These are phyloP conservation scores for Symbiodinium natans DNA, from an alignment of 73 alveolate species.

Conservation along the genomic window DNA sequence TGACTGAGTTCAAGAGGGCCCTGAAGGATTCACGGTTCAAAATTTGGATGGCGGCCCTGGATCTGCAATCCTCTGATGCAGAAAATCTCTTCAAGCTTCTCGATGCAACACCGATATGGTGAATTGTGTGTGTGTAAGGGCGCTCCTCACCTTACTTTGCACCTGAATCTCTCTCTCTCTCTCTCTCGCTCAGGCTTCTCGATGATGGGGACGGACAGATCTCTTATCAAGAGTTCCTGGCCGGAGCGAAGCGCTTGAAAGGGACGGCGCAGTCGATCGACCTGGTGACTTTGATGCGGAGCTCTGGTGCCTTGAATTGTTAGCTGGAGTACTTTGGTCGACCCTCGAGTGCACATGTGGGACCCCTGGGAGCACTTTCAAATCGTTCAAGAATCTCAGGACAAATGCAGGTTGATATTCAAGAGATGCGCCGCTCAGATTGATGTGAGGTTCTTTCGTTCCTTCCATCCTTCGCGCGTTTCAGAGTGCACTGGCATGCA, in stretches of 20 bases:
- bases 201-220: slow-evolving; percentile 67
- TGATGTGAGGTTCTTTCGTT: not conserved
- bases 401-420: not conserved
- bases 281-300: slow-evolving; percentile 65
- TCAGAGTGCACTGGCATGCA: too few species aligned
- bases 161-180: too few species aligned
- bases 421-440: not conserved
- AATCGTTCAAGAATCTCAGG: not conserved
- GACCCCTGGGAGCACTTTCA: too few species aligned
- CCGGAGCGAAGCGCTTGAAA: slow-evolving; percentile 56
- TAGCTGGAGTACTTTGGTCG: too few species aligned
- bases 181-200: not conserved
- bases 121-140: too few species aligned
- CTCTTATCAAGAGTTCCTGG: slow-evolving; percentile 66
- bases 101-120: not conserved
- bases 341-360: too few species aligned
- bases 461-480: too few species aligned
- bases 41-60: slow-evolving; percentile 60
- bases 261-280: slow-evolving; percentile 68
- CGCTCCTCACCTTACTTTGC: too few species aligned
- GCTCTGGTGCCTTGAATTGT: slow-evolving; percentile 18
- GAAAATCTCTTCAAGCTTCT: slow-evolving; percentile 59
- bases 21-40: slow-evolving; percentile 49
- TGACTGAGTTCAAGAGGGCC: not conserved
- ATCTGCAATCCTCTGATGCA: slow-evolving; percentile 80